Percentiles rank a stretch among this genome's conserved stretches.
Evolutionary conservation across 1,139 yeast genomes (phyloP).

Genomic region (Casaregolazyma suthepensis): DNA sequence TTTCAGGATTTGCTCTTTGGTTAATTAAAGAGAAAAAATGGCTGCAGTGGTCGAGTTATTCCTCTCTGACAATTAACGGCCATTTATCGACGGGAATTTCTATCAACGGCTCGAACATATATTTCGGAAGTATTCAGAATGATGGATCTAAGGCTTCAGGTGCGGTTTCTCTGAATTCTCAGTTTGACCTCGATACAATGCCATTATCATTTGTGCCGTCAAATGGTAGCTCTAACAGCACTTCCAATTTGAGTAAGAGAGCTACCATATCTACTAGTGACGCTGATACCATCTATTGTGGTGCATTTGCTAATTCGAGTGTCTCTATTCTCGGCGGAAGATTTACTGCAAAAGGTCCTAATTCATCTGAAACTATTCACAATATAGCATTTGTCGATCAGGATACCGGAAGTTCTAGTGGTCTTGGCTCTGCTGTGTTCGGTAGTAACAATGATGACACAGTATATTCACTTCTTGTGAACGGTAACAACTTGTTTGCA

Average conservation of each 20-base stretch:
- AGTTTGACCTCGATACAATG: conserved; percentile 22
- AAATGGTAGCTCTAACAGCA: conserved; percentile 11
- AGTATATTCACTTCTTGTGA: conserved; percentile 40
- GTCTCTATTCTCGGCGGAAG: conserved; percentile 51
- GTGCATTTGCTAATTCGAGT: conserved; percentile 43
- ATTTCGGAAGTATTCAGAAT: conserved; percentile 24
- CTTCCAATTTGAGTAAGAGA: conserved; percentile 16
- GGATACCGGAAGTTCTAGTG: conserved; percentile 8
- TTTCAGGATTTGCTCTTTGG: conserved; percentile 28
- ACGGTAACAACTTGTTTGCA: conserved; percentile 40
- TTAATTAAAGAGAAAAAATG: conserved; percentile 23
- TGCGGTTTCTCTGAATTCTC: conserved; percentile 23
- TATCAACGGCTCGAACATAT: conserved; percentile 13
- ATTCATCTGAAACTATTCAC: conserved; percentile 22
- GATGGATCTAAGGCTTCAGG: conserved; percentile 24
- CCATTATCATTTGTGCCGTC: conserved; percentile 34
- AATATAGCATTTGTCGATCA: conserved; percentile 38
- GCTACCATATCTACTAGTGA: conserved; percentile 12
- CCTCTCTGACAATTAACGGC: conserved; percentile 18
- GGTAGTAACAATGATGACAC: conserved; percentile 36
- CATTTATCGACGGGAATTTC: conserved; percentile 18
- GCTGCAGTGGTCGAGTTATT: conserved; percentile 21
- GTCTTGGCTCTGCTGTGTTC: conserved; percentile 21
- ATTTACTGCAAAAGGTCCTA: conserved; percentile 31
- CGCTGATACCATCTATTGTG: conserved; percentile 27